Conservation (phyloP, 805 yeast genomes). For the Blastobotrys muscicola region DNA sequence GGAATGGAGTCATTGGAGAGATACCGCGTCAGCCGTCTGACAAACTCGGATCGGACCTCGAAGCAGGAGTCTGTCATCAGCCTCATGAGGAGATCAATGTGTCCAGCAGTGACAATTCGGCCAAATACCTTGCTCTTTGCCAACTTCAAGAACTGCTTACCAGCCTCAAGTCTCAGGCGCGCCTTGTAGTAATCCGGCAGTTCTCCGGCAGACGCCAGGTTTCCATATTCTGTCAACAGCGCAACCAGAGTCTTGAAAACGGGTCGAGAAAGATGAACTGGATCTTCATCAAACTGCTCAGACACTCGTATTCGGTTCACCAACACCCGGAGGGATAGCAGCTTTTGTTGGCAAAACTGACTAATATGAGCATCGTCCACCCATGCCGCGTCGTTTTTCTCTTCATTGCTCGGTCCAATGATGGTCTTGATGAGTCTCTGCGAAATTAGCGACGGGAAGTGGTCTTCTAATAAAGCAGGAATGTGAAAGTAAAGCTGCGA, state of each 20-base stretch:
- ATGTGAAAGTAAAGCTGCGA: constrained; percentile 47
- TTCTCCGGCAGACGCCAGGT: constrained; percentile 42
- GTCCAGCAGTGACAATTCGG: constrained; percentile 40
- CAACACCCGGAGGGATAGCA: constrained; percentile 45
- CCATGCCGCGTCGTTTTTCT: constrained; percentile 28
- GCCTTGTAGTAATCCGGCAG: constrained; percentile 58
- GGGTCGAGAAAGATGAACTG: constrained; percentile 44
- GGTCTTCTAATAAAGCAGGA: constrained; percentile 41
- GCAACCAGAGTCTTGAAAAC: constrained; percentile 58
- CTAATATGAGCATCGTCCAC: constrained; percentile 37
- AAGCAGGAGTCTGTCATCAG: constrained; percentile 59
- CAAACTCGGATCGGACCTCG: constrained; percentile 45
- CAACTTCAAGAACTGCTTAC: constrained; percentile 51
- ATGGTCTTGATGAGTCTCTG: constrained; percentile 39
- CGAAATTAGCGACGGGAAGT: constrained; percentile 50
- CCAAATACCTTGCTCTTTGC: constrained; percentile 48
- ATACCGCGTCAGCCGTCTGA: constrained; percentile 40
- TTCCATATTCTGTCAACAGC: constrained; percentile 69
- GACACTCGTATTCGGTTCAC: constrained; percentile 45
- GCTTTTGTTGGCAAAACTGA: constrained; percentile 37
- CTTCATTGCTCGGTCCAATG: constrained; percentile 18
- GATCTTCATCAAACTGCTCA: constrained; percentile 23
- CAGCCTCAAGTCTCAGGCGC: constrained; percentile 59
- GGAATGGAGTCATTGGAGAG: constrained; percentile 42
- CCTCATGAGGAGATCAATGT: constrained; percentile 44